A percentile compares a stretch with the other conserved stretches of the same genome.
These are phyloP conservation scores for Cercospora sp. DNA, from an alignment of 2,329 filamentous ascomycete species.

Conservation along the genomic window DNA sequence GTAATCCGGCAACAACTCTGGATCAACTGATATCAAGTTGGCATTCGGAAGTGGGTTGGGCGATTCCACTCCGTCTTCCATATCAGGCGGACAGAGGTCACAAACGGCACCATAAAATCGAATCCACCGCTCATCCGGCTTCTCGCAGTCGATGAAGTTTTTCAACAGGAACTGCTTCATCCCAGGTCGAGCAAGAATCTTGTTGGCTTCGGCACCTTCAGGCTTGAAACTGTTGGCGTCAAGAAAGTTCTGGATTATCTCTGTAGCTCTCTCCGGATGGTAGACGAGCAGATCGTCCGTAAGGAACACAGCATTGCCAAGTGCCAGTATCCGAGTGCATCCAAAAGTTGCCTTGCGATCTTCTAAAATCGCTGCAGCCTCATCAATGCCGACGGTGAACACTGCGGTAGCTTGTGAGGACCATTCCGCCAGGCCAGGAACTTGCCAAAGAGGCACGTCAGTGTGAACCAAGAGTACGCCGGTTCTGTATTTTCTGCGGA, in stretches of 20 bases:
- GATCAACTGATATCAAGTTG: constrained; percentile 29
- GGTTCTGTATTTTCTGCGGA: constrained; percentile 18
- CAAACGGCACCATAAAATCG: constrained; percentile 30
- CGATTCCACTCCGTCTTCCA: constrained; percentile 22
- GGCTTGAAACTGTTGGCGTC: constrained; percentile 35
- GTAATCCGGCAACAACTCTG: constrained; percentile 30
- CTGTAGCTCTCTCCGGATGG: constrained; percentile 40
- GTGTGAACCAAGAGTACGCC: constrained; percentile 35
- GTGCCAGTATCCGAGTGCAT: constrained; percentile 40
- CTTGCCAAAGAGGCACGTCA: constrained; percentile 37
- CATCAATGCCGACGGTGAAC: constrained; percentile 40
- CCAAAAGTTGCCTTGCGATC: constrained; percentile 25
- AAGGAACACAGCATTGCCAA: constrained; percentile 44
- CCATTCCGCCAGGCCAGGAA: constrained; percentile 39
- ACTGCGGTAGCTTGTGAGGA: constrained; percentile 33
- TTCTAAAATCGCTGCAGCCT: constrained; percentile 14
- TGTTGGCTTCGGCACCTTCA: constrained; percentile 26
- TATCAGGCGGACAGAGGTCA: constrained; percentile 31
- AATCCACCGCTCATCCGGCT: constrained; percentile 17
- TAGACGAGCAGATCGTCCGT: constrained; percentile 47
- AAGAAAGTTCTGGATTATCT: constrained; percentile 41
- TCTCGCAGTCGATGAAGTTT: constrained; percentile 16
- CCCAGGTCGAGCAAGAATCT: constrained; percentile 34
- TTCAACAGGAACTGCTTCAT: constrained; percentile 32
- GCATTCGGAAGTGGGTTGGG: constrained; percentile 23